Percentiles rank a stretch among this genome's conserved stretches.
Conservation (phyloP, 139 green algal genomes). For the Marvania coccoides region DNA sequence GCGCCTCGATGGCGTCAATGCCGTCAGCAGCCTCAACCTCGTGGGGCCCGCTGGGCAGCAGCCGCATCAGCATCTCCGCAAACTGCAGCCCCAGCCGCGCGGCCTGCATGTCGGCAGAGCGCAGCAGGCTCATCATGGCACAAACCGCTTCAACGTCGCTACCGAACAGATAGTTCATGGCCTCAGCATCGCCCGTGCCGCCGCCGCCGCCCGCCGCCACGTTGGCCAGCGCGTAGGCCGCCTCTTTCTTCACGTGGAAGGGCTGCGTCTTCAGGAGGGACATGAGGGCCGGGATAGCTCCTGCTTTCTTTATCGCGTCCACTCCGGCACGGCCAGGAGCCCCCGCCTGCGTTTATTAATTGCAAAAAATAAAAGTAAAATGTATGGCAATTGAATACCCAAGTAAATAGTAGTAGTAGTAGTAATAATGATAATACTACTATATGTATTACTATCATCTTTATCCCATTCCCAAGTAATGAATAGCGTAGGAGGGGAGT, state of each 20-base stretch:
- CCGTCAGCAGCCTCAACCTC: constrained; percentile 35
- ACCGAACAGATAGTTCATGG: constrained; percentile 29
- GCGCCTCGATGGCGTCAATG: constrained; percentile 34
- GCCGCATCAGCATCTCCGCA: constrained; percentile 30
- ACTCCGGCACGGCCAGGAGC: not conserved
- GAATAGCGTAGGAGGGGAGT: no score
- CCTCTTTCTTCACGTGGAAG: constrained; percentile 46
- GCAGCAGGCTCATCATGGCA: constrained; percentile 28
- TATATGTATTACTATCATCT: no score
- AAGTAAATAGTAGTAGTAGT: no score
- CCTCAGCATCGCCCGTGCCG: constrained; percentile 9
- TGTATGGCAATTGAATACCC: no score
- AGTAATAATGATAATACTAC: no score
- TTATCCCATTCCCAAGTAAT: no score
- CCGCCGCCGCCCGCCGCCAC: constrained; percentile 20
- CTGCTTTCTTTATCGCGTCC: constrained; percentile 14
- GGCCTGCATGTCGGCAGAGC: constrained; percentile 34
- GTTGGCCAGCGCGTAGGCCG: constrained; percentile 35
- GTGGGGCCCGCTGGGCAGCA: constrained; percentile 21
- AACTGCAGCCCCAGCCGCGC: constrained; percentile 35
- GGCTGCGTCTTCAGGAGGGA: constrained; percentile 19
- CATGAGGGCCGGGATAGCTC: constrained; percentile 11
- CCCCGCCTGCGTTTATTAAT: no score
- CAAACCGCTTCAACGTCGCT: constrained; percentile 10
- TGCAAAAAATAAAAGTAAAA: no score